A percentile compares a stretch with the other conserved stretches of the same genome.
Conservation (phyloP, 768 basidiomycete species). For the Pilatotrama ljubarskyi region DNA sequence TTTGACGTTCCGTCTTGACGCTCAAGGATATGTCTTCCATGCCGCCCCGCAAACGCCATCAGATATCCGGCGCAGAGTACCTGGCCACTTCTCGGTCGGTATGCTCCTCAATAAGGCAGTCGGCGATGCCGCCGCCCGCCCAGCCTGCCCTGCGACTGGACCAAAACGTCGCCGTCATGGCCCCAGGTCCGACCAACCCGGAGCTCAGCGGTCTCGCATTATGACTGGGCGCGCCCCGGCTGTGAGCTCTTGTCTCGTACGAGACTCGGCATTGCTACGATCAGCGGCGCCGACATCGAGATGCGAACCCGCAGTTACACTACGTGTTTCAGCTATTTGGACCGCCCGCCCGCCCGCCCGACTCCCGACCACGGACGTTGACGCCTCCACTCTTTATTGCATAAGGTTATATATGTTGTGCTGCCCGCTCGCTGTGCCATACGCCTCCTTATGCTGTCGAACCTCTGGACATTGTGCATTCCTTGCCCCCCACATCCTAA, state of each 20-base stretch:
- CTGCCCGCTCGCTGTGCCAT: constrained; percentile 19
- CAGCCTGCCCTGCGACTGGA: constrained; percentile 13
- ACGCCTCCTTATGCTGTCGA: constrained; percentile 22
- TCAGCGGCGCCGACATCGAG: constrained; percentile 5
- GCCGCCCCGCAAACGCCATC: constrained; percentile 30
- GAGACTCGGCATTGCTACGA: not conserved
- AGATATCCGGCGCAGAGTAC: constrained; percentile 23
- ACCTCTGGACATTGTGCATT: constrained; percentile 3
- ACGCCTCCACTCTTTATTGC: constrained; percentile 15
- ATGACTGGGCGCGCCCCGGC: constrained; percentile 12
- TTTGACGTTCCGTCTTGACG: constrained; percentile 9
- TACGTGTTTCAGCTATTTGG: constrained; percentile 19
- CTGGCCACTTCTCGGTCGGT: constrained; percentile 22
- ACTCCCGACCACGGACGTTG: constrained; percentile 4
- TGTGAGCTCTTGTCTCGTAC: not conserved
- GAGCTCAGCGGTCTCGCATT: constrained; percentile 18
- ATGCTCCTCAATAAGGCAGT: constrained; percentile 23
- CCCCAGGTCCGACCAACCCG: constrained; percentile 14
- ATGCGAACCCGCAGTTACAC: not conserved
- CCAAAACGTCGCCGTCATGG: constrained; percentile 15
- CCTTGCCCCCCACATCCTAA: constrained; percentile 14
- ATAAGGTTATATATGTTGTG: constrained; percentile 22
- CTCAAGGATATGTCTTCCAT: constrained; percentile 29
- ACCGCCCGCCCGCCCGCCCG: not conserved
- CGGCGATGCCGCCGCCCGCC: constrained; percentile 10